Conservation (phyloP, 208 protist species). For the Angomonas ambiguus region DNA sequence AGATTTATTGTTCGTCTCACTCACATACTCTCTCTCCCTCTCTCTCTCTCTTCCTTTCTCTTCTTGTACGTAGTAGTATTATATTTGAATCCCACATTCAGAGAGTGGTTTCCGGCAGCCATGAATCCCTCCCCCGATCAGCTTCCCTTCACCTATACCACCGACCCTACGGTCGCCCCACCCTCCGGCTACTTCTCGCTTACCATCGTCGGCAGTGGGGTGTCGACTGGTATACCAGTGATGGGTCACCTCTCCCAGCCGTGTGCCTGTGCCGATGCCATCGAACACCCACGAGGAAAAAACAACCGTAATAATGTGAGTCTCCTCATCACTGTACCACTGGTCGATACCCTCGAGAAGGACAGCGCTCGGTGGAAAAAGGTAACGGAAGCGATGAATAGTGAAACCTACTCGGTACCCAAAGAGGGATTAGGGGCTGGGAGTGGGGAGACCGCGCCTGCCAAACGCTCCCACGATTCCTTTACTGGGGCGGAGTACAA, state of each 20-base stretch:
- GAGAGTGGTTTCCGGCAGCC: no score
- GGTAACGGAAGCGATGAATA: background rate
- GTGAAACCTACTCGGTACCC: background rate
- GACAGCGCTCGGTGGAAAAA: background rate
- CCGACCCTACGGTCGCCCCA: conserved; percentile 14
- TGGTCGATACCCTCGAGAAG: background rate
- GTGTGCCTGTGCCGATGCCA: conserved; percentile 75
- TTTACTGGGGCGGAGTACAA: background rate
- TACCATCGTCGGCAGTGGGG: conserved; percentile 74
- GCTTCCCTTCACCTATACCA: background rate
- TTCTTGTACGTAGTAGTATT: no score
- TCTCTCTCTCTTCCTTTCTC: no score
- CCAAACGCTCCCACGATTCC: background rate
- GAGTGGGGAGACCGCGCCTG: background rate
- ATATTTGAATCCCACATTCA: no score
- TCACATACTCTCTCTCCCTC: no score
- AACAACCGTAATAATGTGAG: conserved; percentile 84
- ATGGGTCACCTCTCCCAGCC: conserved; percentile 65
- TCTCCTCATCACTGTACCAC: conserved; percentile 64
- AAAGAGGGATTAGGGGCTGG: no score
- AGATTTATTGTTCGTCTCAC: no score
- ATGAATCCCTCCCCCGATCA: background rate
- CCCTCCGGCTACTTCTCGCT: conserved; percentile 30
- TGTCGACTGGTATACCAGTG: conserved; percentile 80
- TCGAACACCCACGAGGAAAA: conserved; percentile 40